Evolutionary conservation across 73 alveolate species (phyloP).

Genomic region (Paraurostyla sp.): DNA sequence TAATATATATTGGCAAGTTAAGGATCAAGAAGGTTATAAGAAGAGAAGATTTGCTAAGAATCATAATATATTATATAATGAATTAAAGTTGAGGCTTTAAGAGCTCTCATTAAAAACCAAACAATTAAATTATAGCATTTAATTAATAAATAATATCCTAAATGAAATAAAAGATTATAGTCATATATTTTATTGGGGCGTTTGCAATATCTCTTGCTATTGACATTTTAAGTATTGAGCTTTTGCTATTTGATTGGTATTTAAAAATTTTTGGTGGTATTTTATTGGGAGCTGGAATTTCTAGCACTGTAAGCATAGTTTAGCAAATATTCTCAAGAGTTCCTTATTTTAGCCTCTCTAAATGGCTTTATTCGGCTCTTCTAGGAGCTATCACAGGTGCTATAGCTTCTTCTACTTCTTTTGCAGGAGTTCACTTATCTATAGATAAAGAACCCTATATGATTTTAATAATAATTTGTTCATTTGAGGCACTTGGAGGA

Average conservation of each 20-base stretch:
- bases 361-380: conserved; percentile 12
- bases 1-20: background rate
- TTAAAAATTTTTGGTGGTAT: background rate
- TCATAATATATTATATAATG: background rate
- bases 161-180: too few relatives aligned
- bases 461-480: background rate
- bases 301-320: background rate
- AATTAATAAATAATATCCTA: too few relatives aligned
- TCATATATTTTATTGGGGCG: too few relatives aligned
- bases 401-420: background rate
- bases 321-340: background rate
- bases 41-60: background rate
- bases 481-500: conserved; percentile 15
- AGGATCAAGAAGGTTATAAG: too few relatives aligned
- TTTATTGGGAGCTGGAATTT: background rate
- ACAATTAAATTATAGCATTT: too few relatives aligned
- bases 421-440: background rate
- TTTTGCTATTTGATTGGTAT: background rate
- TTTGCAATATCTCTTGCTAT: background rate
- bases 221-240: background rate
- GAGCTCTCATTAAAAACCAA: too few relatives aligned
- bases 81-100: too few relatives aligned
- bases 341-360: background rate
- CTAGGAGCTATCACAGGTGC: conserved; percentile 25
- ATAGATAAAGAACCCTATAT: background rate